Percentiles rank a stretch among this genome's conserved stretches.
These are phyloP conservation scores for Aphanomyces astaci DNA, from an alignment of 352 stramenopile genomes.

Conservation along the genomic window DNA sequence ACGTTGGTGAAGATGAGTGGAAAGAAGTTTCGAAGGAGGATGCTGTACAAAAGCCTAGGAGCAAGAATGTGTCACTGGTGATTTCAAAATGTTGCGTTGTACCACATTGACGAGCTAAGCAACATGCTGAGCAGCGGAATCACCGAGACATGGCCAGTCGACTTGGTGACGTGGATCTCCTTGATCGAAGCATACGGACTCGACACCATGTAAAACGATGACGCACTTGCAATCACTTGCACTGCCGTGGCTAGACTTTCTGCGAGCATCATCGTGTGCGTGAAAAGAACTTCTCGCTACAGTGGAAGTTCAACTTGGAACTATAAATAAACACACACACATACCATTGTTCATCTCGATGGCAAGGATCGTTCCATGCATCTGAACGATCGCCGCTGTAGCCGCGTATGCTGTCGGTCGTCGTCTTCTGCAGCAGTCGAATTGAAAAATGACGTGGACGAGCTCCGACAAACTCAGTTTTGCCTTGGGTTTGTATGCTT, in stretches of 20 bases:
- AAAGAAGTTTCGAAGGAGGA: constrained; percentile 6
- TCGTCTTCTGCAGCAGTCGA: background rate
- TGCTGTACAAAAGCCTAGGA: constrained; percentile 11
- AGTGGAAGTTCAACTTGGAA: background rate
- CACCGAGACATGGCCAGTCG: background rate
- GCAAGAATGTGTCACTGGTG: too few species aligned
- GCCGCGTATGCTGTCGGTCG: too few species aligned
- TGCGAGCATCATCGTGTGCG: background rate
- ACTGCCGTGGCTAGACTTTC: background rate
- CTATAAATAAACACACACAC: background rate
- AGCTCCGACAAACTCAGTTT: background rate
- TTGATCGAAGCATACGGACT: constrained; percentile 5
- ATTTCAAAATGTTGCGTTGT: background rate
- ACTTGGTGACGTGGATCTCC: background rate
- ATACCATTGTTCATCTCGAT: background rate
- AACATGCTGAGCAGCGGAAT: background rate
- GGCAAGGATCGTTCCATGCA: too few species aligned
- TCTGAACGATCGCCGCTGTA: too few species aligned
- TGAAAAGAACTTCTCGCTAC: background rate
- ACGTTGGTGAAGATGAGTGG: constrained; percentile 10
- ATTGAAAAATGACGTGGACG: background rate
- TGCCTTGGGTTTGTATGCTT: background rate
- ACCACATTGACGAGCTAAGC: constrained; percentile 9
- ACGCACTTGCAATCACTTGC: background rate
- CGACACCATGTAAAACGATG: background rate